These are phyloP conservation scores for Pseudogymnoascus sp. DNA, from an alignment of 2,329 filamentous ascomycete species.

Conservation along the genomic window DNA sequence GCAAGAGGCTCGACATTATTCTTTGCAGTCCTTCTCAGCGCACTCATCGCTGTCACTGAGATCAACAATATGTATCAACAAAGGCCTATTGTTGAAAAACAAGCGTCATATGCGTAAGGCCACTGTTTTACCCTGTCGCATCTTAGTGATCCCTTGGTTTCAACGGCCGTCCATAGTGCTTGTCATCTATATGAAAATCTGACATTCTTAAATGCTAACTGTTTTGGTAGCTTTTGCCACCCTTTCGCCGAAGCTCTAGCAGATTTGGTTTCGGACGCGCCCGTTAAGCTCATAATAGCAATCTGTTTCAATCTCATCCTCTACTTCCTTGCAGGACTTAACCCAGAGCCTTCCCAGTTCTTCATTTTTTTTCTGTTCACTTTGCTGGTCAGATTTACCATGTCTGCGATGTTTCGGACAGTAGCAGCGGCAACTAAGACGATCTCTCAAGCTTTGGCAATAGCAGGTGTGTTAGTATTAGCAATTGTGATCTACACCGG, in stretches of 20 bases:
- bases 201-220: neutral
- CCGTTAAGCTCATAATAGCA: conserved; percentile 47
- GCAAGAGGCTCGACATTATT: conserved; percentile 58
- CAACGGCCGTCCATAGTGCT: conserved; percentile 14
- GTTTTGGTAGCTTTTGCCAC: conserved; percentile 34
- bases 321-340: conserved; percentile 59
- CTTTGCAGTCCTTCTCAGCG: conserved; percentile 56
- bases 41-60: conserved; percentile 57
- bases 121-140: conserved; percentile 25
- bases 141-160: conserved; percentile 10
- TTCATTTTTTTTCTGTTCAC: conserved; percentile 56
- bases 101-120: conserved; percentile 34
- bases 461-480: conserved; percentile 43
- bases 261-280: conserved; percentile 47
- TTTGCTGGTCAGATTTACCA: conserved; percentile 44
- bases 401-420: conserved; percentile 52
- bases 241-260: conserved; percentile 47
- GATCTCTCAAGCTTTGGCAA: conserved; percentile 53
- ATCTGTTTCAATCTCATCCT: conserved; percentile 44
- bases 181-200: neutral
- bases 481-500: conserved; percentile 55
- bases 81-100: conserved; percentile 41
- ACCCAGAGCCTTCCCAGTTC: conserved; percentile 44
- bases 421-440: conserved; percentile 48
- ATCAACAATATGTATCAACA: conserved; percentile 48